Base-by-base conservation (phyloP, 495 filamentous ascomycete species). In the Lepidopterella palustris region DNA sequence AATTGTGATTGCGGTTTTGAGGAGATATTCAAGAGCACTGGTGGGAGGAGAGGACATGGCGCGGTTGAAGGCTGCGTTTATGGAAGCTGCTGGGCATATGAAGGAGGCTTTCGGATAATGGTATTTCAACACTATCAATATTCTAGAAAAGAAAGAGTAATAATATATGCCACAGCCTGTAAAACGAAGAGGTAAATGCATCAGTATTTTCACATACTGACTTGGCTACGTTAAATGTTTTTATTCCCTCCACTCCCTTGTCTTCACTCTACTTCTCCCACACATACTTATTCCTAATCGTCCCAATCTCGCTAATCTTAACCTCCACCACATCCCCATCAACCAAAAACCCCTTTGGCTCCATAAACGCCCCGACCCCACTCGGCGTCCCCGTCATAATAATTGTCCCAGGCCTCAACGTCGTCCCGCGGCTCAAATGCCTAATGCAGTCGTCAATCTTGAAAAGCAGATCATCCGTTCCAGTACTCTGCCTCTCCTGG, bases 351-450 rank as follows among this genome's bases (percentile, higher is more conserved):
- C 64, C 65, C 57, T 60, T 58, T 15, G 62, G 63, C 20, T 70
- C 64, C 65, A 61, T 58, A 56, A 78, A 77, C 27, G 64, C 64
- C 4, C 69, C 74, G 8, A 77, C 70, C 1, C 73, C 74, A n/a
- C 55, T 59, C 21, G 77, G 78, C 23, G 73, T 75, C 21, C 73
- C 73, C 23, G 73, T 77, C 74, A 77, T 74, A 49, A 74, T 62
- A n/a, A 65, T 60, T 18, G 71, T 73, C 15, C 71, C 73, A 25
- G 60, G 63, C 62, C 65, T 62, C 53, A 74, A 45, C 24, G 74
- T 75, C 39, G 65, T 73, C 0, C 73, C 73, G 47, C 72, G 60
- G 18, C 60, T 71, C 55, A 73, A 65, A 60, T 66, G 66, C 55
- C 63, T 64, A 5, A 72, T 60, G 20, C 71, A 66, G 53, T 71